Base-by-base conservation (phyloP, 2,329 filamentous ascomycete species). In the Fusarium decemcellulare region DNA sequence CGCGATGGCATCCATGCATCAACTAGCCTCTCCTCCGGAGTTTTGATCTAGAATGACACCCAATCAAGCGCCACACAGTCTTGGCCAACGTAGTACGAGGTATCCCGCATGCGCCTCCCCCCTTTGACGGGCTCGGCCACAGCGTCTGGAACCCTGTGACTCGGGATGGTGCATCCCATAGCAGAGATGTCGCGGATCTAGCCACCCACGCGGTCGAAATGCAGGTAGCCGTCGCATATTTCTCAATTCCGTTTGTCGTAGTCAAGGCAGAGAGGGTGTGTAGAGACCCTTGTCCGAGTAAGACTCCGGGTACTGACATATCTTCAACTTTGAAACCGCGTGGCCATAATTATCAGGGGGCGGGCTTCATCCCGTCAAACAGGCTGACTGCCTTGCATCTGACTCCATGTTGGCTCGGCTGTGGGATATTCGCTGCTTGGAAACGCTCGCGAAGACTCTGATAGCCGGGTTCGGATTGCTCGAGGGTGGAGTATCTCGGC, bases 171-270 rank as follows among this genome's bases (percentile, higher is more conserved):
- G 27, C 50, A 55, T 54, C 23, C 44, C 37, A 53, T 32, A 43
- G 12, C 16, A 29, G 37, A 50, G 61, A 56, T 61, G 37, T 54
- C 27, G 53, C 43, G 60, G 64, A 63, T 72, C 67, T 71, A 59
- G 59, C 52, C 50, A 72, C 44, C 43, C 64, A 71, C 59, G 61
- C 59, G 67, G 59, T 30, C 50, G 34, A 16, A 42, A 44, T 72
- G 67, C 59, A 68, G 36, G 58, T 32, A 60, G 43, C 70, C 67
- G 46, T 30, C 37, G 42, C 34, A 55, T 57, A 44, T 34, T 36
- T 37, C 40, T 52, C 37, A 23, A 30, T 14, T 37, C 32, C 27
- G 23, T n/a, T 42, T 16, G 30, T 18, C 9, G 44, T 50, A n/a
- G 46, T 11, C 16, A 34, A 12, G 30, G 5, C 23, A 23, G 23